Percentiles rank a stretch among this genome's conserved stretches.
Conservation (phyloP, 2,329 filamentous ascomycete genomes). For the Penicillium brevicompactum region DNA sequence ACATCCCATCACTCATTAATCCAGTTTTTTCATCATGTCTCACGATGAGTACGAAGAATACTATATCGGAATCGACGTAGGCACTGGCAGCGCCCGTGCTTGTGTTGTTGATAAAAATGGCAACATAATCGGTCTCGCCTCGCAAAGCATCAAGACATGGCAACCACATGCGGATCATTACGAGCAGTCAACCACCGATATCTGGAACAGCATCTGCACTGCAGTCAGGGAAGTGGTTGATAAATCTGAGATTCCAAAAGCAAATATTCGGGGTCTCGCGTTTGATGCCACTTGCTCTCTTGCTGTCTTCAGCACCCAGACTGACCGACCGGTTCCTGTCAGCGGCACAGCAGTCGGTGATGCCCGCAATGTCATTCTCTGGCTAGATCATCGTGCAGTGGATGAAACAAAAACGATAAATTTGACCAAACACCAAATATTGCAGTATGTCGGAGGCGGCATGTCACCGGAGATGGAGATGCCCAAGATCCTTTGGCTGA, state of each 20-base stretch:
- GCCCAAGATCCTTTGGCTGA: constrained; percentile 92
- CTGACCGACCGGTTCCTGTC: constrained; percentile 75
- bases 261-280: neutral
- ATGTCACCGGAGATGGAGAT: constrained; percentile 99
- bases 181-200: neutral
- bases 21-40: neutral
- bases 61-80: constrained; percentile 86
- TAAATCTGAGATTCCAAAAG: constrained; percentile 15
- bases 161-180: neutral
- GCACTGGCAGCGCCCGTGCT: constrained; percentile 86
- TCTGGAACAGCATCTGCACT: neutral
- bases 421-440: constrained; percentile 79
- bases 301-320: neutral
- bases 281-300: constrained; percentile 1
- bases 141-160: neutral
- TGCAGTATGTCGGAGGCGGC: constrained; percentile 89
- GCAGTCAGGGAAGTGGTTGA: neutral
- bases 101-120: constrained; percentile 89
- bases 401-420: constrained; percentile 91
- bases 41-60: constrained; percentile 24
- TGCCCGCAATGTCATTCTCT: constrained; percentile 88
- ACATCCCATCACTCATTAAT: too few relatives aligned
- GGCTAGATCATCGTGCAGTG: constrained; percentile 89
- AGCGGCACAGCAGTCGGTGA: constrained; percentile 82
- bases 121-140: constrained; percentile 63